phyloP scores from a whole-genome alignment of 1,284 basidiomycete genomes.

The Ganoderma resinaceum region DNA sequence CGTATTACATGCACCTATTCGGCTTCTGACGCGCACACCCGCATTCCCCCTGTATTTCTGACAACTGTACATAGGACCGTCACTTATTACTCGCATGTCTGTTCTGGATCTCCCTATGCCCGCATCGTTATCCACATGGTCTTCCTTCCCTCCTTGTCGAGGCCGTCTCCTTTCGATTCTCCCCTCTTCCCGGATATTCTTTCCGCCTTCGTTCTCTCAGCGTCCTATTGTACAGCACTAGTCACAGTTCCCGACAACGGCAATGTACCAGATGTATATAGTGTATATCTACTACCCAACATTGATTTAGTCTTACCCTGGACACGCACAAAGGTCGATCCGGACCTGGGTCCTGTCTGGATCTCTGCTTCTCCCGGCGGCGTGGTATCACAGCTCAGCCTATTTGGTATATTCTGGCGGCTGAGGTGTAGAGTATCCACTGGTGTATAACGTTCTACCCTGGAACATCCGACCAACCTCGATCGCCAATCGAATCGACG shows the following conservation, averaged over 20 bases:
- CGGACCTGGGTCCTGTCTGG: not conserved
- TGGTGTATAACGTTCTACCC: not conserved
- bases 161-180: not conserved
- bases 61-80: conserved; percentile 7
- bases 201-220: not conserved
- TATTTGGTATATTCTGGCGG: not conserved
- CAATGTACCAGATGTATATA: conserved; percentile 28
- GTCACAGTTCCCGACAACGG: conserved; percentile 17
- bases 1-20: conserved; percentile 9
- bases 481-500: not conserved
- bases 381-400: not conserved
- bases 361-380: not conserved
- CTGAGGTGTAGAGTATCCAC: not conserved
- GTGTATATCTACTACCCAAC: conserved; percentile 15
- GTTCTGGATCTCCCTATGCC: not conserved
- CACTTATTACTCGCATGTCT: conserved; percentile 2
- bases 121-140: not conserved
- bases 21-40: conserved; percentile 1
- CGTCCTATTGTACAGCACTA: conserved; percentile 24
- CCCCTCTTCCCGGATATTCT: not conserved
- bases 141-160: not conserved
- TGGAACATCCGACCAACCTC: not conserved
- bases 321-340: not conserved
- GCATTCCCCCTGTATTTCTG: conserved; percentile 6
- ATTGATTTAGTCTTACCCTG: not conserved